Evolutionary conservation across 495 filamentous ascomycete genomes (phyloP).

Genomic region (Pyronema omphalodes): DNA sequence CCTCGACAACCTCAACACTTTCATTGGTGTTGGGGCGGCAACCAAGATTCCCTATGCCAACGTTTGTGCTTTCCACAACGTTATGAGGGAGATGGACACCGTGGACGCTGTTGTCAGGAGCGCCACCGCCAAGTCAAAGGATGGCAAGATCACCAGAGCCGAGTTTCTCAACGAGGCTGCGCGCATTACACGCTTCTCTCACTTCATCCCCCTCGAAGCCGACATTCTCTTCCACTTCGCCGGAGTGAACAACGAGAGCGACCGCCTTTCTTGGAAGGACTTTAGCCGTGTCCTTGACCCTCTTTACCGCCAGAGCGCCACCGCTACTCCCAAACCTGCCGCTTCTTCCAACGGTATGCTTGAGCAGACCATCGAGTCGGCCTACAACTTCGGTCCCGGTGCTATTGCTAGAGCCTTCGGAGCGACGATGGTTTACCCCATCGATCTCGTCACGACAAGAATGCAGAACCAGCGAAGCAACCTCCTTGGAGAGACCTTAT

Average conservation of each 20-base stretch:
- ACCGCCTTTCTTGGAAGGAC: conserved; percentile 59
- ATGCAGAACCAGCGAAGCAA: conserved; percentile 89
- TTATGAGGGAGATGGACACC: conserved; percentile 93
- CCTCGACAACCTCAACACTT: no score
- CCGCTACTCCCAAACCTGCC: conserved; percentile 24
- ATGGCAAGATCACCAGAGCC: conserved; percentile 81
- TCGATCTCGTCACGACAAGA: conserved; percentile 93
- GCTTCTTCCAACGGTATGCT: conserved; percentile 4
- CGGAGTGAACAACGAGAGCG: conserved; percentile 71
- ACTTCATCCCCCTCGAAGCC: conserved; percentile 96
- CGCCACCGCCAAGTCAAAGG: conserved; percentile 61
- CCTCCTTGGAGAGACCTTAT: conserved; percentile 67
- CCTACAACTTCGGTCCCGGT: conserved; percentile 74
- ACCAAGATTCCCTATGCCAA: conserved; percentile 95
- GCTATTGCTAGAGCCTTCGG: conserved; percentile 88
- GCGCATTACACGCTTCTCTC: conserved; percentile 70
- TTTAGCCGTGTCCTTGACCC: conserved; percentile 91
- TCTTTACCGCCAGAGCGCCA: conserved; percentile 55
- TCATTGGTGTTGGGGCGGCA: no score
- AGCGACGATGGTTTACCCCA: conserved; percentile 97
- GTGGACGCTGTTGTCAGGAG: conserved; percentile 80
- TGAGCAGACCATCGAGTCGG: conserved; percentile 51
- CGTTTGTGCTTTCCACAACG: conserved; percentile 90
- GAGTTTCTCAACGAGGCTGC: conserved; percentile 94
- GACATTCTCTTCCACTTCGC: conserved; percentile 98